These are phyloP conservation scores for Tulasnella sp. DNA, from an alignment of 768 basidiomycete species.

Conservation along the genomic window DNA sequence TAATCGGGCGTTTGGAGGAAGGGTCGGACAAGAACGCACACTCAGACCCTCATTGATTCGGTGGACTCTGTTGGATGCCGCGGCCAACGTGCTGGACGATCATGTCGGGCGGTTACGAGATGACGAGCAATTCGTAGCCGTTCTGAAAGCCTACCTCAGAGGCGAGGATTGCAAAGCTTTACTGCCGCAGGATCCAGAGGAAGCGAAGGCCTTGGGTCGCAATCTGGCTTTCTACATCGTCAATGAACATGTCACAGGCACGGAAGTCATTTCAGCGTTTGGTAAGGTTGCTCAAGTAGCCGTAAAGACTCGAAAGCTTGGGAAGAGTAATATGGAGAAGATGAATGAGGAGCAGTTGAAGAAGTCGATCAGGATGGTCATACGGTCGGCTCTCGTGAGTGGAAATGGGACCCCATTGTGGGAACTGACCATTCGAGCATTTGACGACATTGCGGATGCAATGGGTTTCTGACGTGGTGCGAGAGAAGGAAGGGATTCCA, in stretches of 20 bases:
- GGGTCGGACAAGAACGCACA: constrained; percentile 53
- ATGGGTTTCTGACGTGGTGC: neutral
- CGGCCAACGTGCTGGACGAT: constrained; percentile 28
- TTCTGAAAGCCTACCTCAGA: constrained; percentile 30
- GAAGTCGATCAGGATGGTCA: constrained; percentile 14
- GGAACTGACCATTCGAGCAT: constrained; percentile 18
- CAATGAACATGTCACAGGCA: constrained; percentile 23
- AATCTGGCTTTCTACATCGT: constrained; percentile 30
- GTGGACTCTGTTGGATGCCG: constrained; percentile 30
- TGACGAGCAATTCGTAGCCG: constrained; percentile 26
- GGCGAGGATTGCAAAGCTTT: constrained; percentile 28
- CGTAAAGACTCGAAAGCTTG: neutral
- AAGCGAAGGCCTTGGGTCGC: constrained; percentile 4
- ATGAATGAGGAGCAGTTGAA: constrained; percentile 4
- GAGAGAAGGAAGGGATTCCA: neutral
- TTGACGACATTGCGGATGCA: constrained; percentile 14
- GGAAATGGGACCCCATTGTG: neutral
- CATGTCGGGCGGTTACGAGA: constrained; percentile 25
- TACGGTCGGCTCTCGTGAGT: constrained; percentile 17
- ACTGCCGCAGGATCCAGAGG: constrained; percentile 12
- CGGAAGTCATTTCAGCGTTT: constrained; percentile 20
- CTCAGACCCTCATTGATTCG: constrained; percentile 64
- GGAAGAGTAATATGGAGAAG: neutral
- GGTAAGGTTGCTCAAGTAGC: neutral
- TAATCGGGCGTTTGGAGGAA: constrained; percentile 69